Base-by-base conservation (phyloP, 73 alveolate species). In the Paramecium sexaurelia region DNA sequence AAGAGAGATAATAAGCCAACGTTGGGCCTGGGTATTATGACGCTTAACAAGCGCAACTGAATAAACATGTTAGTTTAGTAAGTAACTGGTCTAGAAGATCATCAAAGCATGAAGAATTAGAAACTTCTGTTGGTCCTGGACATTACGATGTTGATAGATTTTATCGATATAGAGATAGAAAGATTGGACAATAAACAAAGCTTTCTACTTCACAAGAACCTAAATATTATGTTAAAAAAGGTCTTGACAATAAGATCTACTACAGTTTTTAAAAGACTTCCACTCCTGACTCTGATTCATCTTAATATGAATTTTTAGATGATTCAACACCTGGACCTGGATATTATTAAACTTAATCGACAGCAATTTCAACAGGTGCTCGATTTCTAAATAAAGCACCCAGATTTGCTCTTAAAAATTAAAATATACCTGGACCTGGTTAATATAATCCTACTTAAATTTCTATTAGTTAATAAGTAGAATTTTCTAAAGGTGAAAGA, bases 261-360 rank as follows among this genome's bases (percentile, higher is more conserved):
- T 78, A 41, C 15, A 41, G 75, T 24, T 78, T 78, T 27, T 26
- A 78, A 29, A 26, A 78, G 27, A 20, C 87, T 10, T 61, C 83
- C 1, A 61, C 55, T 5, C 61, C 86, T n/a, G 86, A 71, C 9
- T 32, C 43, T 13, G 90, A 78, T 43, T 8, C 35, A 13, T 78
- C 90, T 11, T 32, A 78, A 78, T 78, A 78, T 20, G 90, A 78
- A 45, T 78, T 9, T 22, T 6, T 78, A 24, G 71, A 78, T 41
- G 90, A 78, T 43, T 39, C 90, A 0, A 78, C 90, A n/a, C 90
- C 90, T 1, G 90, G 90, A 1, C 90, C 90, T 4, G 90, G 90
- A 1, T 78, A 78, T 41, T 78, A 78, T 29, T 43, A 33, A 27
- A 71, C 86, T 15, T 20, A 71, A 17, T 29, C 61, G 19, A 45